phyloP scores from a whole-genome alignment of 2,329 filamentous ascomycete genomes.

The Cordyceps cateniannulata region DNA sequence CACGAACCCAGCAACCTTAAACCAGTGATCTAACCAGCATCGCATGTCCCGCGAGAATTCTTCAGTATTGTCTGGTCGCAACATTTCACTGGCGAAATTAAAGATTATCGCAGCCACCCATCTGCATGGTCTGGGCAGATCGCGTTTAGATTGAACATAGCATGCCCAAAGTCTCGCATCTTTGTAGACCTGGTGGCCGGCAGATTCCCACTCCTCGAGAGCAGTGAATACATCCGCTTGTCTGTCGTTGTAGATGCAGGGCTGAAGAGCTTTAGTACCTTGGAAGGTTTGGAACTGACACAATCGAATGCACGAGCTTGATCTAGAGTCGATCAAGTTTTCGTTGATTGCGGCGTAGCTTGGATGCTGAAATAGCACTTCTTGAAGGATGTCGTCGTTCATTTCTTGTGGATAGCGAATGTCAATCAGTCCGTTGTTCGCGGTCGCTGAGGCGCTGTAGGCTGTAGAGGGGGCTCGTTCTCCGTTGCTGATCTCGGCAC shows the following conservation, averaged over 20 bases:
- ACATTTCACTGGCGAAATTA: constrained; percentile 25
- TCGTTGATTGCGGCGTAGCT: constrained; percentile 18
- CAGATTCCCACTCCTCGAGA: constrained; percentile 18
- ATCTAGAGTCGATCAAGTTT: not conserved
- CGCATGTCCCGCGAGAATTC: constrained; percentile 20
- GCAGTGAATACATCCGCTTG: constrained; percentile 17
- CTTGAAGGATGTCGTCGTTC: not conserved
- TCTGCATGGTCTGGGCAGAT: constrained; percentile 24
- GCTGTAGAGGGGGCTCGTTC: not conserved
- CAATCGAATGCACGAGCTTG: constrained; percentile 11
- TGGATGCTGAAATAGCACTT: constrained; percentile 19
- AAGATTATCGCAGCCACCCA: constrained; percentile 27
- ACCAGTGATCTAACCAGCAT: constrained; percentile 25
- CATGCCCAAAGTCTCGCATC: constrained; percentile 27
- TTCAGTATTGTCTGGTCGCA: constrained; percentile 16
- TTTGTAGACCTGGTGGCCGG: constrained; percentile 21
- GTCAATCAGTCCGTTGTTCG: not conserved
- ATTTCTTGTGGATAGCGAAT: not conserved
- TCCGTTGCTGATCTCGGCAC: not conserved
- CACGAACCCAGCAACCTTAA: constrained; percentile 20
- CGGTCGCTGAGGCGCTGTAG: not conserved
- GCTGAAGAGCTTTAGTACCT: constrained; percentile 23
- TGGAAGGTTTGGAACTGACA: constrained; percentile 23
- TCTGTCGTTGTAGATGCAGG: constrained; percentile 21
- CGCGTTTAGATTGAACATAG: constrained; percentile 17